Evolutionary conservation across 2,329 filamentous ascomycete genomes (phyloP).

Genomic region (Hymenotorrendiella dingleyae): DNA sequence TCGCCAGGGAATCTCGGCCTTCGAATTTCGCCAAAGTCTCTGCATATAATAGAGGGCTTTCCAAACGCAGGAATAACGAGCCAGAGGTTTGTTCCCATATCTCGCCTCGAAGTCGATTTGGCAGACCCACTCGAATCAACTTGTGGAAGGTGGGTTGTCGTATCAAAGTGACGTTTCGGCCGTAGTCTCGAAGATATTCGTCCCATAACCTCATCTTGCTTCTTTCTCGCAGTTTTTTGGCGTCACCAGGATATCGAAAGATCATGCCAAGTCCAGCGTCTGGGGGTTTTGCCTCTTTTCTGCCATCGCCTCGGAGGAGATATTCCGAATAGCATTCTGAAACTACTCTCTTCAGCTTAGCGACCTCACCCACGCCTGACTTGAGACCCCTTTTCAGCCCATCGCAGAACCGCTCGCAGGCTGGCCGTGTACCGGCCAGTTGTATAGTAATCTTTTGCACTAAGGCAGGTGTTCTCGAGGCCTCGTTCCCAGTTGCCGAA

Average conservation of each 20-base stretch:
- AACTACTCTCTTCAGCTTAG: constrained; percentile 74
- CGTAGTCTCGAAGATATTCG: constrained; percentile 93
- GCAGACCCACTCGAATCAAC: constrained; percentile 88
- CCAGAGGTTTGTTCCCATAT: constrained; percentile 95
- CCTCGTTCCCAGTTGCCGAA: constrained; percentile 47
- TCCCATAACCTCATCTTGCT: constrained; percentile 98
- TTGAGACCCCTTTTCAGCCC: constrained; percentile 85
- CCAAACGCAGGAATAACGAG: constrained; percentile 79
- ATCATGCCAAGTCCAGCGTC: constrained; percentile 90
- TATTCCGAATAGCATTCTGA: constrained; percentile 90
- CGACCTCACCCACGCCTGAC: constrained; percentile 80
- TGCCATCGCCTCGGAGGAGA: constrained; percentile 57
- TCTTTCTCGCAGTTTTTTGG: constrained; percentile 85
- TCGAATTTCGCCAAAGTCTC: constrained; percentile 81
- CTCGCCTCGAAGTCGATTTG: constrained; percentile 87
- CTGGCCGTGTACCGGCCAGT: constrained; percentile 79
- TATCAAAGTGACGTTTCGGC: constrained; percentile 84
- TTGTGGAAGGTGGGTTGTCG: constrained; percentile 98
- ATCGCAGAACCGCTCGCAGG: constrained; percentile 94
- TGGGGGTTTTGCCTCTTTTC: constrained; percentile 45
- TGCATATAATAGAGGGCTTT: constrained; percentile 75
- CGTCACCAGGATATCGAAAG: constrained; percentile 91
- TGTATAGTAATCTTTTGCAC: constrained; percentile 90
- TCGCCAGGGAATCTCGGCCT: constrained; percentile 85
- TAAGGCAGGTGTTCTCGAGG: constrained; percentile 32